Conservation (phyloP, 75 land plant species). For the Gnetum montanum region DNA sequence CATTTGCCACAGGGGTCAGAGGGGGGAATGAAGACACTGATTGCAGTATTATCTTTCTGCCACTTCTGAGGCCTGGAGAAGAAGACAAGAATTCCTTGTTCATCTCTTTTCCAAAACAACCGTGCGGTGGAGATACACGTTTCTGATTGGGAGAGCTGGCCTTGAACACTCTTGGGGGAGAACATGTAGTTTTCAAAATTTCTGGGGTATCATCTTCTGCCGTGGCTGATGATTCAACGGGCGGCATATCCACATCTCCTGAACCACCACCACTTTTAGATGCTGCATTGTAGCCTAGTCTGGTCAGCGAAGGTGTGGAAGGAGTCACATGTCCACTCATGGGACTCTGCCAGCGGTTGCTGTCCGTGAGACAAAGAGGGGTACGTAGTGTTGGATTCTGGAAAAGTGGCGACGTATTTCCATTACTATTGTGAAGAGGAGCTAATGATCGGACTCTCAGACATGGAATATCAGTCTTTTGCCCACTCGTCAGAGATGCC, state of each 20-base stretch:
- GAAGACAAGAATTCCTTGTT: constrained; percentile 16
- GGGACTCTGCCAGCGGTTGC: constrained; percentile 9
- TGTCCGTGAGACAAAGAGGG: constrained; percentile 9
- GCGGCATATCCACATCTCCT: constrained; percentile 1
- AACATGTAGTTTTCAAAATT: constrained; percentile 39
- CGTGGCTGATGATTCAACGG: background rate
- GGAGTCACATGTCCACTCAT: constrained; percentile 24
- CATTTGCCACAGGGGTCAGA: constrained; percentile 33
- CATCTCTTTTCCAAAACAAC: constrained; percentile 13
- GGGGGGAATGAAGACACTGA: constrained; percentile 70
- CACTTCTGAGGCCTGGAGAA: constrained; percentile 38
- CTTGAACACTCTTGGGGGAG: constrained; percentile 37
- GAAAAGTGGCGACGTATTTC: constrained; percentile 10
- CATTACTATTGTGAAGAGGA: constrained; percentile 14
- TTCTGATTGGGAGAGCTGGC: constrained; percentile 71
- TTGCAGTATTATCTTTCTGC: constrained; percentile 64
- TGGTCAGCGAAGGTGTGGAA: constrained; percentile 14
- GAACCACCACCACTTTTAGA: constrained; percentile 1
- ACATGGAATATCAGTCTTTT: constrained; percentile 12
- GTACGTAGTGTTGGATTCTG: constrained; percentile 12
- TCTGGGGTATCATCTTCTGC: constrained; percentile 70
- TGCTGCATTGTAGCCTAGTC: constrained; percentile 1
- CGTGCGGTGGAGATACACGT: constrained; percentile 63
- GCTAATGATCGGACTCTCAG: constrained; percentile 5
- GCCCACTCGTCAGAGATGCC: constrained; percentile 19